Percentiles rank a stretch among this genome's conserved stretches.
Evolutionary conservation across 441 rosid species (phyloP).

Genomic region (Flueggea neowawraea): DNA sequence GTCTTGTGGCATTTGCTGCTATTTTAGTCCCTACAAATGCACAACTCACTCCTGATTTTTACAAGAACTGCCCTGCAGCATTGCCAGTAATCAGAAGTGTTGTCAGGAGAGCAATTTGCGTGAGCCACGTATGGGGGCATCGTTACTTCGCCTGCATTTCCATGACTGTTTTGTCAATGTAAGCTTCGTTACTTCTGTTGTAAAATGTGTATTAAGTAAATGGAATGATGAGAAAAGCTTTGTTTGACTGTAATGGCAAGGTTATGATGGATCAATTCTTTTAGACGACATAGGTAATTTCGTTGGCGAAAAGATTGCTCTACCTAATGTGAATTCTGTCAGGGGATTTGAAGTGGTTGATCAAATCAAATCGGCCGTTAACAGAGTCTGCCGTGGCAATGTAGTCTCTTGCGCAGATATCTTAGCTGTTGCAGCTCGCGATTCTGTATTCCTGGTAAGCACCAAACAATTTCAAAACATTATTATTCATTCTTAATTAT

Average conservation of each 20-base stretch:
- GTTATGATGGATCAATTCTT: conserved; percentile 25
- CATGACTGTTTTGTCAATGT: conserved; percentile 27
- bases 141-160: conserved; percentile 23
- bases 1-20: background rate
- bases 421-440: conserved; percentile 24
- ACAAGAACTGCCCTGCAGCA: conserved; percentile 19
- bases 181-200: background rate
- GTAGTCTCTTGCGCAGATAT: conserved; percentile 27
- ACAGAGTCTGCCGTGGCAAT: conserved; percentile 3
- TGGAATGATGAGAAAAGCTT: background rate
- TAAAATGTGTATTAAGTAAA: background rate
- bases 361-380: conserved; percentile 12
- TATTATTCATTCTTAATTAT: no score
- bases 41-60: conserved; percentile 11
- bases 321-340: conserved; percentile 17
- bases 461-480: background rate
- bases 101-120: conserved; percentile 14
- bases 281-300: conserved; percentile 17
- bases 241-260: conserved; percentile 7
- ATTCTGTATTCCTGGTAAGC: conserved; percentile 11
- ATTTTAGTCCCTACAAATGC: background rate
- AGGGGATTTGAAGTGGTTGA: conserved; percentile 25
- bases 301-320: conserved; percentile 13
- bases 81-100: conserved; percentile 7
- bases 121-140: conserved; percentile 29